Conservation (phyloP, 1,139 yeast species). For the Yamadazyma diddensiae region DNA sequence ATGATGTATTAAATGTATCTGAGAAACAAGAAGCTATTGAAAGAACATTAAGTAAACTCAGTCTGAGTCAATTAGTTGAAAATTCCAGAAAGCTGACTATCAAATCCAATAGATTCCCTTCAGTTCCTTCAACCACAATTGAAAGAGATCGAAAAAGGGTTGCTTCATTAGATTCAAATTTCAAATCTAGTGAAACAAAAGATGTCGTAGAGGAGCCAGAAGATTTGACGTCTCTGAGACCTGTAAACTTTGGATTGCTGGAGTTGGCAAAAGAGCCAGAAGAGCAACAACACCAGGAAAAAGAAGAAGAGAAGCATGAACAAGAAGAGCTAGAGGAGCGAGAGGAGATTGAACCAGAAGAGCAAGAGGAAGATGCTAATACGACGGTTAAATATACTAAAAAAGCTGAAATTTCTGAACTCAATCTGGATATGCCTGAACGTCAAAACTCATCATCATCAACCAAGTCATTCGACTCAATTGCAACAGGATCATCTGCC, state of each 20-base stretch:
- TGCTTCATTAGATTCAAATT: conserved; percentile 26
- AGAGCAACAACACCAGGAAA: conserved; percentile 9
- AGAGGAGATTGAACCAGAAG: conserved; percentile 3
- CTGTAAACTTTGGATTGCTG: conserved; percentile 15
- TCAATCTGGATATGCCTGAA: too few species aligned
- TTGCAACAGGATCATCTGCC: conserved; percentile 36
- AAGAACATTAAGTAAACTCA: conserved; percentile 7
- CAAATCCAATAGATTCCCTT: conserved; percentile 36
- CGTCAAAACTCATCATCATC: conserved; percentile 31
- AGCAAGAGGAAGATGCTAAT: too few species aligned
- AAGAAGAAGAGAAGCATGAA: conserved; percentile 1
- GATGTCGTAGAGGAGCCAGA: conserved; percentile 6
- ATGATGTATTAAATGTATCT: neutral
- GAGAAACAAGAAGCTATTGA: conserved; percentile 4
- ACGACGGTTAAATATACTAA: neutral
- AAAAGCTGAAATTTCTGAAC: neutral
- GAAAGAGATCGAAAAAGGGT: conserved; percentile 14
- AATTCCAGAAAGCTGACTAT: conserved; percentile 33
- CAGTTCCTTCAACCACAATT: conserved; percentile 26
- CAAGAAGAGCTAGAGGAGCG: too few species aligned
- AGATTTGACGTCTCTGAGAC: conserved; percentile 4
- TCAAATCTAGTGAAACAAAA: conserved; percentile 19
- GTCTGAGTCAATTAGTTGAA: conserved; percentile 20
- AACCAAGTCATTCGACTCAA: conserved; percentile 30
- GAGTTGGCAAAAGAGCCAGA: conserved; percentile 13